Conservation (phyloP, 108 stramenopile genomes). For the Nitzschia sp. region DNA sequence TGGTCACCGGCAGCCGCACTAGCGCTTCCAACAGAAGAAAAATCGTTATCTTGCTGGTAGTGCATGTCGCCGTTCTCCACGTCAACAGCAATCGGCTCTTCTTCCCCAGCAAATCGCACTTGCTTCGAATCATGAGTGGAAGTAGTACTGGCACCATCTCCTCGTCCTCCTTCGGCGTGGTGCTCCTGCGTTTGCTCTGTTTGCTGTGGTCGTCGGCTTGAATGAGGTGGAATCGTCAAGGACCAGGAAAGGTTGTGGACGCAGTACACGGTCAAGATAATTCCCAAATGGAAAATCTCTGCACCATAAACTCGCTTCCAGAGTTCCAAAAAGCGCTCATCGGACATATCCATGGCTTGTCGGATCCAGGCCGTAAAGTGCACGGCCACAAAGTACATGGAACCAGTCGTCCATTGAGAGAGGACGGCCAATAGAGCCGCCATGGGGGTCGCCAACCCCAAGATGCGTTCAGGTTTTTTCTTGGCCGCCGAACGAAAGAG, state of each 20-base stretch:
- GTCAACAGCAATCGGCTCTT: neutral
- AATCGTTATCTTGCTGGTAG: neutral
- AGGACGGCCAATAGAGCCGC: conserved; percentile 4
- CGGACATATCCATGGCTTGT: neutral
- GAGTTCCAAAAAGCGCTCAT: conserved; percentile 7
- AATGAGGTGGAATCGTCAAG: neutral
- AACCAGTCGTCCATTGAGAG: conserved; percentile 21
- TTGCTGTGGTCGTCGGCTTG: too few species aligned
- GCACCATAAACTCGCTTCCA: conserved; percentile 21
- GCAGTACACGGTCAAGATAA: conserved; percentile 17
- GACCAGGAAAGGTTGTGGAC: conserved; percentile 19
- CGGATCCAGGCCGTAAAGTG: neutral
- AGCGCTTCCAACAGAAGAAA: neutral
- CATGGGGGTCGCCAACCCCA: conserved; percentile 16
- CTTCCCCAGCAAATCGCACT: neutral
- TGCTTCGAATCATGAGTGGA: too few species aligned
- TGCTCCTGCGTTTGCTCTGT: neutral
- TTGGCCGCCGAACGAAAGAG: conserved; percentile 11
- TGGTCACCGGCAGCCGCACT: too few species aligned
- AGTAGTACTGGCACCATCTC: too few species aligned
- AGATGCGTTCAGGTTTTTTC: neutral
- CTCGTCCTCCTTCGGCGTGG: too few species aligned
- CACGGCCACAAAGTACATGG: conserved; percentile 10
- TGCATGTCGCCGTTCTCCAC: neutral
- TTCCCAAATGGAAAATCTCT: conserved; percentile 25